Conservation (phyloP, 2,329 filamentous ascomycete genomes). For the Falciphora oryzae region DNA sequence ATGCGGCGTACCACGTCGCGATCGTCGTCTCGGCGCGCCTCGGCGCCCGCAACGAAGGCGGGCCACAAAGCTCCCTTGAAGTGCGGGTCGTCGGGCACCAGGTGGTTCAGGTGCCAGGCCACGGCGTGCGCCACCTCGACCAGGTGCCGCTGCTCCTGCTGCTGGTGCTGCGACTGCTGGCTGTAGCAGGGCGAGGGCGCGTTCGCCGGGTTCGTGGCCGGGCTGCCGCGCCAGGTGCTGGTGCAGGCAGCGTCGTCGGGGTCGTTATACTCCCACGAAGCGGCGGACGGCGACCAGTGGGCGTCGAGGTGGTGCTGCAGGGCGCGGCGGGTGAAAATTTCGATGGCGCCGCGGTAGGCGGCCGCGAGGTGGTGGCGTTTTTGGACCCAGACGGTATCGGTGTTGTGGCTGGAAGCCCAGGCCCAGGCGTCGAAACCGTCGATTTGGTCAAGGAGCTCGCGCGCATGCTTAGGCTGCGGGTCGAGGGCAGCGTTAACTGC, state of each 20-base stretch:
- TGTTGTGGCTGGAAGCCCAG: background rate
- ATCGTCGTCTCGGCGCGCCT: constrained; percentile 1
- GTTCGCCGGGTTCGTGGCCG: background rate
- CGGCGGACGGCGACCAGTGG: background rate
- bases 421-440: background rate
- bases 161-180: too few relatives aligned
- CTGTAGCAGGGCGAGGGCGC: background rate
- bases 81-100: constrained; percentile 11
- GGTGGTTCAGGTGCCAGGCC: constrained; percentile 11
- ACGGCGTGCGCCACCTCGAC: background rate
- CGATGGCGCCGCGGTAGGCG: constrained; percentile 12
- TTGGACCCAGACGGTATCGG: background rate
- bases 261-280: background rate
- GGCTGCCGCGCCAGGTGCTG: too few relatives aligned
- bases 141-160: background rate
- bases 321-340: constrained; percentile 8
- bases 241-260: background rate
- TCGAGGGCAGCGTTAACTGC: background rate
- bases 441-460: background rate
- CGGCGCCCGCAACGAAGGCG: constrained; percentile 12
- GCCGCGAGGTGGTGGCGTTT: constrained; percentile 9
- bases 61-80: constrained; percentile 15
- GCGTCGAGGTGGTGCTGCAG: constrained; percentile 8
- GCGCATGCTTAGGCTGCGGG: constrained; percentile 2
- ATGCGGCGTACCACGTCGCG: background rate